Evolutionary conservation across 1,284 basidiomycete species (phyloP).

Genomic region (Moesziomyces antarcticus): DNA sequence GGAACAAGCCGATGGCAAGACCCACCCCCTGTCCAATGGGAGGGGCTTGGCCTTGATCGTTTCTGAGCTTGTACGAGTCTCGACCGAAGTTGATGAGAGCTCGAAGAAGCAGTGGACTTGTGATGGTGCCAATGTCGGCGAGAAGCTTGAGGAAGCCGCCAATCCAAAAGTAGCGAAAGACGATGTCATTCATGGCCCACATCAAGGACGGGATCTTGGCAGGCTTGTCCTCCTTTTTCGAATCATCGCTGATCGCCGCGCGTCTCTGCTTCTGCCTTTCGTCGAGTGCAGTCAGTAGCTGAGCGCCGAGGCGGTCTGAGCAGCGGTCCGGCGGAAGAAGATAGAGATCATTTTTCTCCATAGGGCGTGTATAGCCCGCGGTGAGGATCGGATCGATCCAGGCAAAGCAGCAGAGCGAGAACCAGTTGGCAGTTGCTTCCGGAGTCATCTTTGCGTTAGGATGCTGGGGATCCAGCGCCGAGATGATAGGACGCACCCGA

Average conservation of each 20-base stretch:
- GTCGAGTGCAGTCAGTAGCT: constrained; percentile 7
- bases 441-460: constrained; percentile 26
- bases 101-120: constrained; percentile 44
- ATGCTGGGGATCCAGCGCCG: constrained; percentile 13
- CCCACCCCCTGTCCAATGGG: constrained; percentile 78
- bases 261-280: constrained; percentile 6
- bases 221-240: constrained; percentile 19
- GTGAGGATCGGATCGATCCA: constrained; percentile 41
- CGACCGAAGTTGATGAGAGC: constrained; percentile 81
- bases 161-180: constrained; percentile 40
- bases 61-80: constrained; percentile 74
- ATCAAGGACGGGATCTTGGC: constrained; percentile 24
- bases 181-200: constrained; percentile 40
- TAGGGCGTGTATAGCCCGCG: constrained; percentile 43
- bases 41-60: constrained; percentile 65
- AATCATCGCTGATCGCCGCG: background rate
- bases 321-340: constrained; percentile 9
- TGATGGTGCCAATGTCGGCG: constrained; percentile 29
- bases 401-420: constrained; percentile 33
- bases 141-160: constrained; percentile 42
- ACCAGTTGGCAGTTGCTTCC: constrained; percentile 24
- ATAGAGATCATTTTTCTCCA: constrained; percentile 44
- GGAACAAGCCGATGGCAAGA: constrained; percentile 73
- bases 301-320: constrained; percentile 5
- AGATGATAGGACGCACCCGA: constrained; percentile 17